These are phyloP conservation scores for Fraxinus floribunda DNA, from an alignment of 305 asterid species.

Conservation along the genomic window DNA sequence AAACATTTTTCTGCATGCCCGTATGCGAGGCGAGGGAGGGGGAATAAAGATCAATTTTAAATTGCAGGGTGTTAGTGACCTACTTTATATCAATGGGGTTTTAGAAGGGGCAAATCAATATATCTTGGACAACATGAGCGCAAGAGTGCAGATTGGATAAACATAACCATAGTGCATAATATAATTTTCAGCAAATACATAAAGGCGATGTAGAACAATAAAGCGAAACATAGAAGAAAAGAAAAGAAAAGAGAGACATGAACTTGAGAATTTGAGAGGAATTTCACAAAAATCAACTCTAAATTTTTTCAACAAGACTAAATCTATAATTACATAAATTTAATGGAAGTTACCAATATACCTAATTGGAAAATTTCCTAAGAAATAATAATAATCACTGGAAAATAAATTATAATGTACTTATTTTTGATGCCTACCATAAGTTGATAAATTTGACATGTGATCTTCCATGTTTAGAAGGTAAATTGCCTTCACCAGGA, in stretches of 20 bases:
- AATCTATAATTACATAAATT: not conserved
- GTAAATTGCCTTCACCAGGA: not conserved
- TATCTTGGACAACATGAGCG: not conserved
- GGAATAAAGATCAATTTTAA: not conserved
- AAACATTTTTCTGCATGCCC: not conserved
- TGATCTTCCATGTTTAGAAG: not conserved
- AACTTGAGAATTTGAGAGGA: not conserved
- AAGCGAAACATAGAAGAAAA: not conserved
- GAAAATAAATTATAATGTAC: not conserved
- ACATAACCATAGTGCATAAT: not conserved
- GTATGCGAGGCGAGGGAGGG: not conserved
- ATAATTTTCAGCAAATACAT: not conserved
- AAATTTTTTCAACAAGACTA: not conserved
- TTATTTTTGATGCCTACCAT: not conserved
- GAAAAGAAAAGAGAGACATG: not conserved
- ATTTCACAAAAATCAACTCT: not conserved
- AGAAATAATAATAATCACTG: not conserved
- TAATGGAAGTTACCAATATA: not conserved
- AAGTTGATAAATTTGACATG: not conserved
- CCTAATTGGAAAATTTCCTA: not conserved
- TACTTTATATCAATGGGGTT: not conserved
- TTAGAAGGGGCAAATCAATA: not conserved
- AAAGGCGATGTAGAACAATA: not conserved
- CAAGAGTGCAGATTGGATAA: not conserved
- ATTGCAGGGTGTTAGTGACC: not conserved